phyloP scores from a whole-genome alignment of 805 yeast species.

The Starmerella tilneyi region DNA sequence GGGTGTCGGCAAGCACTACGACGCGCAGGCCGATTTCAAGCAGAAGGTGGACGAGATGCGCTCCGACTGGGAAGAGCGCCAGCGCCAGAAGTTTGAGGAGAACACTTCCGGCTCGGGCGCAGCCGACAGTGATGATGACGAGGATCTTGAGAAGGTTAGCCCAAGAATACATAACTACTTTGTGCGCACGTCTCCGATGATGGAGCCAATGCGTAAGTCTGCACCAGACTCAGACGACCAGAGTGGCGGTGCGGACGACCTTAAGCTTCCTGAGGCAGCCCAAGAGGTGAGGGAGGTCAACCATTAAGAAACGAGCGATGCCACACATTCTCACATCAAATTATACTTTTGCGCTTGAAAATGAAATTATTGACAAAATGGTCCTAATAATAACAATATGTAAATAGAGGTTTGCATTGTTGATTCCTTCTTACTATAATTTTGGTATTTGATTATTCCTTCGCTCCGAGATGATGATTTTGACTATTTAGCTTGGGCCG shows the following conservation, averaged over 20 bases:
- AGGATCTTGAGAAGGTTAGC: constrained; percentile 25
- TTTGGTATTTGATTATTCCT: too few species aligned
- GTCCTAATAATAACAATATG: too few species aligned
- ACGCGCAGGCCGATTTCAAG: constrained; percentile 34
- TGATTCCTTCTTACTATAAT: too few species aligned
- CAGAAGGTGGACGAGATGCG: constrained; percentile 33
- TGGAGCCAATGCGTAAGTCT: constrained; percentile 25
- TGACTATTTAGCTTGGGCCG: too few species aligned
- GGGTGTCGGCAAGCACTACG: constrained; percentile 32
- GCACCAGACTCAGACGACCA: constrained; percentile 12
- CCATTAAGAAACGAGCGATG: not conserved
- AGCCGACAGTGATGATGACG: constrained; percentile 19
- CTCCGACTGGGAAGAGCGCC: constrained; percentile 32
- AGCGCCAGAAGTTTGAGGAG: constrained; percentile 27
- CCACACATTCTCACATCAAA: not conserved
- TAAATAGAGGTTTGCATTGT: too few species aligned
- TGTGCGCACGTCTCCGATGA: constrained; percentile 31
- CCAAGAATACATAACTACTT: constrained; percentile 32
- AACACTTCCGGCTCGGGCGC: constrained; percentile 13
- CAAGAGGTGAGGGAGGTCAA: constrained; percentile 2
- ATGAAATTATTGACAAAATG: too few species aligned
- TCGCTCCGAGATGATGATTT: too few species aligned
- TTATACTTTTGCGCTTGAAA: not conserved
- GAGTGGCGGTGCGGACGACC: constrained; percentile 23
- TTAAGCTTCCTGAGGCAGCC: constrained; percentile 31